phyloP scores from a whole-genome alignment of 495 filamentous ascomycete species.

The Lasiosphaeria ovina region DNA sequence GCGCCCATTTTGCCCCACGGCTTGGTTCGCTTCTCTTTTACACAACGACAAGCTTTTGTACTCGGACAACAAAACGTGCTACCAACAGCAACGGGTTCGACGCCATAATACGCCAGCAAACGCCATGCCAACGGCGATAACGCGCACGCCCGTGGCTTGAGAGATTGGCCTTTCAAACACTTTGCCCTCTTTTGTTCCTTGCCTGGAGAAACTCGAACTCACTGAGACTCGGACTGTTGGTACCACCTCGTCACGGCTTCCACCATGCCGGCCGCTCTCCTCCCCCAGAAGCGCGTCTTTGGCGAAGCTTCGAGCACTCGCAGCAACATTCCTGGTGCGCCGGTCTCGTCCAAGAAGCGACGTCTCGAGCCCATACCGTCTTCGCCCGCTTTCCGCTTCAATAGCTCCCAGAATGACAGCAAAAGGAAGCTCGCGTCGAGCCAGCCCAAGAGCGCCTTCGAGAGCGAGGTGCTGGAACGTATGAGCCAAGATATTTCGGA shows the following conservation, averaged over 20 bases:
- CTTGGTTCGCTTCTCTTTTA: neutral
- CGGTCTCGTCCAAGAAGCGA: conserved; percentile 62
- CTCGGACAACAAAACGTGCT: no score
- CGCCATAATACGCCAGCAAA: neutral
- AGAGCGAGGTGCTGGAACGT: conserved; percentile 90
- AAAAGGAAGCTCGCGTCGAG: conserved; percentile 68
- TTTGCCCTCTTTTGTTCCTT: neutral
- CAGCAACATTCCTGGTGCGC: conserved; percentile 43
- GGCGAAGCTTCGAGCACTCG: conserved; percentile 49
- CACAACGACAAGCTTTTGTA: neutral
- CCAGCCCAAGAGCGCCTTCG: conserved; percentile 88
- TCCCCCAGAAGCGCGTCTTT: conserved; percentile 55
- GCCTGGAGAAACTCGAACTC: neutral
- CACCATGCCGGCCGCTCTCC: conserved; percentile 28
- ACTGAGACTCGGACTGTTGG: neutral
- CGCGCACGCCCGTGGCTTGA: conserved; percentile 10
- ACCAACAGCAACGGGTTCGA: conserved; percentile 5
- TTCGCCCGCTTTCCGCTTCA: conserved; percentile 51
- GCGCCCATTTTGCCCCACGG: conserved; percentile 1
- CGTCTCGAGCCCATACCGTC: conserved; percentile 59
- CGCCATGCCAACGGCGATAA: conserved; percentile 6
- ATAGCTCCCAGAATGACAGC: conserved; percentile 56
- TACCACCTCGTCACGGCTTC: neutral
- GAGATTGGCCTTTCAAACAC: neutral
- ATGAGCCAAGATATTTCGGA: conserved; percentile 86